Percentiles rank a stretch among this genome's conserved stretches.
Conservation (phyloP, 2,329 filamentous ascomycete species). For the Teratosphaeria gauchensis region DNA sequence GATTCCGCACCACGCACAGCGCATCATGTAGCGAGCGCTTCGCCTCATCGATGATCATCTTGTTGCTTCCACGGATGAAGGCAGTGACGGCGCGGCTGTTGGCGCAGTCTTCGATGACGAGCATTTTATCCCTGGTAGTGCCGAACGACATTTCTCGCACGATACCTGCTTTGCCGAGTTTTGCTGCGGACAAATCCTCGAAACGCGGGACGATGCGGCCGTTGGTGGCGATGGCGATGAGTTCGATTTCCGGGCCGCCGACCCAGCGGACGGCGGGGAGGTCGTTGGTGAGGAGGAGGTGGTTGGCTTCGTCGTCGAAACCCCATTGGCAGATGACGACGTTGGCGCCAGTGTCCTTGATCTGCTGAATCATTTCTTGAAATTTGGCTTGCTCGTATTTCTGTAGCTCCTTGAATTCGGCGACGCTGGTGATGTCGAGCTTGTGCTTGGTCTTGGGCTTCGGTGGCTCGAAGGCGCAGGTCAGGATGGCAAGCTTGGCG, state of each 20-base stretch:
- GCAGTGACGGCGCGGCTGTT: slow-evolving; percentile 94
- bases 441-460: slow-evolving; percentile 99
- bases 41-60: slow-evolving; percentile 99
- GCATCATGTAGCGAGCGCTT: slow-evolving; percentile 96
- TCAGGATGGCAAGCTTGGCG: slow-evolving; percentile 94
- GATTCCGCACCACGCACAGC: slow-evolving; percentile 91
- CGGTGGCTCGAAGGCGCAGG: slow-evolving; percentile 94
- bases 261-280: slow-evolving; percentile 97
- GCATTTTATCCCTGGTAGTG: slow-evolving; percentile 97
- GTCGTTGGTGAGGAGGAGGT: slow-evolving; percentile 89
- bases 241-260: slow-evolving; percentile 91
- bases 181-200: slow-evolving; percentile 82
- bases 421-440: slow-evolving; percentile 90
- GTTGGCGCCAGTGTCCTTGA: slow-evolving; percentile 95
- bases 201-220: slow-evolving; percentile 95
- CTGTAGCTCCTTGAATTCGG: slow-evolving; percentile 97
- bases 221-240: slow-evolving; percentile 97
- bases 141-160: slow-evolving; percentile 95
- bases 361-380: slow-evolving; percentile 95
- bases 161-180: slow-evolving; percentile 80
- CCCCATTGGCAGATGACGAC: slow-evolving; percentile 99
- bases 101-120: slow-evolving; percentile 97
- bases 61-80: slow-evolving; percentile 96
- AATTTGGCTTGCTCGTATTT: slow-evolving; percentile 95
- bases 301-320: slow-evolving; percentile 98